Percentiles rank a stretch among this genome's conserved stretches.
Conservation (phyloP, 108 stramenopile genomes). For the Ochromonas danica region DNA sequence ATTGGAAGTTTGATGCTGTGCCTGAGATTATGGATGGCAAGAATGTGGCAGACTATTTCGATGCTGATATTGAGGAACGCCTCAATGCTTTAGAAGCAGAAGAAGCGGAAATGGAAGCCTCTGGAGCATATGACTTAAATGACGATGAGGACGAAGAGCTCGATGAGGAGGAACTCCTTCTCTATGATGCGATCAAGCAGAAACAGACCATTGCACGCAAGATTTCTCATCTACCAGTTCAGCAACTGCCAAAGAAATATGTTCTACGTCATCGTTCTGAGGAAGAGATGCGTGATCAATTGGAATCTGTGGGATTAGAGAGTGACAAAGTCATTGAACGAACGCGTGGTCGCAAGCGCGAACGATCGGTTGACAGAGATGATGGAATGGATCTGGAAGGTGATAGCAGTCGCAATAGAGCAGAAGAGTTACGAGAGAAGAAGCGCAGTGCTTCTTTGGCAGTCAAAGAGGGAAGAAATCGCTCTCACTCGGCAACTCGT, state of each 20-base stretch:
- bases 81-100: slow-evolving; percentile 80
- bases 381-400: not conserved
- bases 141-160: slow-evolving; percentile 60
- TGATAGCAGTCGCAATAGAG: not conserved
- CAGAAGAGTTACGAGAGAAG: not conserved
- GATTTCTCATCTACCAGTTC: slow-evolving; percentile 6
- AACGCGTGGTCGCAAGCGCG: slow-evolving; percentile 38
- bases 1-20: slow-evolving; percentile 88
- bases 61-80: slow-evolving; percentile 80
- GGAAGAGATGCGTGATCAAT: not conserved
- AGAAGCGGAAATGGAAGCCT: slow-evolving; percentile 76
- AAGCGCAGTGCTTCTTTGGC: slow-evolving; percentile 5
- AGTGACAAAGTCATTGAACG: not conserved
- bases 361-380: slow-evolving; percentile 16
- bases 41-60: slow-evolving; percentile 93
- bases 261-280: not conserved
- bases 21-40: slow-evolving; percentile 98
- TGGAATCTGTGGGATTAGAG: slow-evolving; percentile 36
- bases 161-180: slow-evolving; percentile 19
- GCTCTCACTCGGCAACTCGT: slow-evolving; percentile 27
- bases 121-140: slow-evolving; percentile 69
- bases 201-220: slow-evolving; percentile 33
- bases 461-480: slow-evolving; percentile 37
- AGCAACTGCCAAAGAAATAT: not conserved
- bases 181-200: slow-evolving; percentile 8